Evolutionary conservation across 805 yeast genomes (phyloP), one percentile per base, ranked within the genome.

Genomic region (Candida railenensis): DNA sequence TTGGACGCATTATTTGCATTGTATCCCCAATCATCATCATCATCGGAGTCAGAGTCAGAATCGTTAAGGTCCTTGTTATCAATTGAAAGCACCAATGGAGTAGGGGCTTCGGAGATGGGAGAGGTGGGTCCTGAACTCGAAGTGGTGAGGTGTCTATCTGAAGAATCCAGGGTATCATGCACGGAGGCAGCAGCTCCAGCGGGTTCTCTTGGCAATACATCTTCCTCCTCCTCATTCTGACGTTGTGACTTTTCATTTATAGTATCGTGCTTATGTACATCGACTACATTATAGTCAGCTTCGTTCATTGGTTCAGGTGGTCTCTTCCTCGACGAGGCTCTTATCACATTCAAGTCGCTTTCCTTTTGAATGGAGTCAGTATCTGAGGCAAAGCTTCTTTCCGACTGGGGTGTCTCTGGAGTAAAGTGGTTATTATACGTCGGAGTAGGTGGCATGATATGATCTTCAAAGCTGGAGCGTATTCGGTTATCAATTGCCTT

Each of bases 281-380:
- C 39, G 7, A 7, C 36, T 11, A n/a, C 8, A 22, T 36, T n/a
- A n/a, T n/a, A n/a, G n/a, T n/a, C n/a, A n/a, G n/a, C 39, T 22
- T 36, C 39, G 39, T 36, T 19, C 22, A 36, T 36, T 11, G 39
- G 39, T 19, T 15, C 19, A 25, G 30, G 30, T 11, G 21, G 21
- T 15, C 18, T 7, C 42, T 39, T 39, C 20, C 33, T 39, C 3
- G 42, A 39, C 4, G 39, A 19, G 4, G 39, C 39, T 8, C 39
- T 16, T 16, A 16, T 16, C 19, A 36, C 39, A 5, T 36, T 9
- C 22, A 36, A 20, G 19, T 36, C 39, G 39, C 39, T 36, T 48
- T 71, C 76, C 22, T 58, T 40, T 46, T 70, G 76, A 20, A 70
- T 69, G 14, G 74, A 68, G 49, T 69, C 74, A 4, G 65, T 64